Base-by-base conservation (phyloP, 192 early-diverging fungal genomes). In the Coemansia aciculifera region DNA sequence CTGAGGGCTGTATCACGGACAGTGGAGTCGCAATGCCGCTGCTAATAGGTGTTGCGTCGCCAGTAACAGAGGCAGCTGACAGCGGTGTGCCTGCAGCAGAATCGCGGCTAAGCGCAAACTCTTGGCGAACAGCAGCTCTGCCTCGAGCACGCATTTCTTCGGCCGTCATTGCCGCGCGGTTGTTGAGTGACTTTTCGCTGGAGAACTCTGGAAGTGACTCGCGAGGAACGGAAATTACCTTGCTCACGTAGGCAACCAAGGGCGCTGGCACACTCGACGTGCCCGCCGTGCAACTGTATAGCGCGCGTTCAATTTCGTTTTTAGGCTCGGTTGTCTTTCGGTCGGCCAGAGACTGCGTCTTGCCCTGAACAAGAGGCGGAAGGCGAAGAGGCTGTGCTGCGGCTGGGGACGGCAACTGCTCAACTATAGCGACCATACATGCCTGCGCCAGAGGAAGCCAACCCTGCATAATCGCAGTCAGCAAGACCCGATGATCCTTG, bases 401-500 rank as follows among this genome's bases (percentile, higher is more conserved):
- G 10, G 80, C 64, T 0, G 98, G 98, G 5, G 90, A 91, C 3
- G 98, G 98, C 19, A 98, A 74, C 61, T 96, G 87, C 40, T 99
- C 92, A 8, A 98, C 85, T 9, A 93, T 90, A 0, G 94, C 85
- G 12, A 95, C 75, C 42, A 99, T 89, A 27, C 97, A 89, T 27
- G 94, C 87, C 3, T 89, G 86, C 5, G 96, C 91, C 52, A 99
- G 85, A 3, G 98, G 96, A 2, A 99, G 85, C 98, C 98, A 99
- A 73, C 94, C 94, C 32, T 85, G 85, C 85, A 97, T 94, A 29
- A 99, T 91, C 27, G 90, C 87, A 5, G 91, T 89, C 39, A 96
- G 73, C 8, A 97, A 72, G 0, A 78, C 79, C 12, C 86, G 84
- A 2, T 86, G 87, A 82, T 98, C 97, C 69, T 95, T 95, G 38